Evolutionary conservation across 139 green algal genomes (phyloP).

Genomic region (Chlorella sorokiniana): DNA sequence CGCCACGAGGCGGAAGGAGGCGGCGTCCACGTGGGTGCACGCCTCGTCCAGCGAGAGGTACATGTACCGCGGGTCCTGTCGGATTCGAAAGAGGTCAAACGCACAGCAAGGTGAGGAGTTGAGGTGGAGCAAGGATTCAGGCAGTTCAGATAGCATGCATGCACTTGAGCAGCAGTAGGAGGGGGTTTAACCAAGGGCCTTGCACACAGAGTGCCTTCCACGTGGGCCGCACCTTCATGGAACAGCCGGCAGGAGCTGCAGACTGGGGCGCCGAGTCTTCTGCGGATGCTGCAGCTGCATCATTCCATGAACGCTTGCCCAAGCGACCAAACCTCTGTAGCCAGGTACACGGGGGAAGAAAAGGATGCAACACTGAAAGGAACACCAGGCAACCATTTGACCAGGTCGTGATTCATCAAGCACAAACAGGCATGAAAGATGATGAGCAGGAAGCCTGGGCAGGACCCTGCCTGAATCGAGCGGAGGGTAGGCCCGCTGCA

Average conservation of each 20-base stretch:
- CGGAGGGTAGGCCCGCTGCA: conserved; percentile 60
- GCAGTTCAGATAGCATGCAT: too few species aligned
- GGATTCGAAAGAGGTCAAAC: not conserved
- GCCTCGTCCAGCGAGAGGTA: conserved; percentile 75
- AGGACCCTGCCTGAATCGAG: conserved; percentile 42
- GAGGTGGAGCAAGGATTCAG: not conserved
- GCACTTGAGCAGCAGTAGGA: too few species aligned
- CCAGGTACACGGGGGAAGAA: not conserved
- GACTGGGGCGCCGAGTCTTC: not conserved
- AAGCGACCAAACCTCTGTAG: conserved; percentile 63
- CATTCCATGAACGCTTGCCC: conserved; percentile 35
- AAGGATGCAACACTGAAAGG: not conserved
- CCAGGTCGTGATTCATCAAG: not conserved
- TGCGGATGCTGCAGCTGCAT: not conserved
- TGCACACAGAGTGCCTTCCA: too few species aligned
- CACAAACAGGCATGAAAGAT: too few species aligned
- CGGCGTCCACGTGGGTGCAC: conserved; percentile 62
- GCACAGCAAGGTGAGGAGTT: too few species aligned
- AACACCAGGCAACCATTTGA: not conserved
- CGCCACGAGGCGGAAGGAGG: conserved; percentile 43
- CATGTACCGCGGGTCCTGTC: conserved; percentile 64
- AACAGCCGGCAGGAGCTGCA: not conserved
- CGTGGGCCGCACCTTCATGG: conserved; percentile 1
- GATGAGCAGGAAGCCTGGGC: too few species aligned
- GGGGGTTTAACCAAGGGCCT: too few species aligned